Percentiles rank a stretch among this genome's conserved stretches.
These are phyloP conservation scores for Carallia brachiata DNA, from an alignment of 345 rosid genomes.

Conservation along the genomic window DNA sequence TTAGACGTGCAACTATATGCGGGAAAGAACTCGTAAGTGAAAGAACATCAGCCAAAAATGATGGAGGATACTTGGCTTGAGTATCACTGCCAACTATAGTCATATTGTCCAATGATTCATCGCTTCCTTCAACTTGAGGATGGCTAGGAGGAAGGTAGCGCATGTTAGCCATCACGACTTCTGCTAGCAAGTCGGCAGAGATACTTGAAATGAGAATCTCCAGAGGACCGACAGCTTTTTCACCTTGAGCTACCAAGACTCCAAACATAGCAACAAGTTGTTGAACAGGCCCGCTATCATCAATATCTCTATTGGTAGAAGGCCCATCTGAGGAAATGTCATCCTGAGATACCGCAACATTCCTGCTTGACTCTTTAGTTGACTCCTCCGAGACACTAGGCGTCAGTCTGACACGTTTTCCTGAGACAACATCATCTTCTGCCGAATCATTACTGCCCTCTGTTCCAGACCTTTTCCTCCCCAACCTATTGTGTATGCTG, in stretches of 20 bases:
- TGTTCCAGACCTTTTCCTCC: conserved; percentile 68
- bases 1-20: conserved; percentile 54
- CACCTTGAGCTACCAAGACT: conserved; percentile 96
- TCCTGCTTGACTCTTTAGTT: conserved; percentile 44
- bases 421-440: conserved; percentile 47
- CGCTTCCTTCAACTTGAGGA: conserved; percentile 52
- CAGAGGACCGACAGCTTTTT: conserved; percentile 73
- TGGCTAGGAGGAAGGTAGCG: conserved; percentile 52
- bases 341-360: conserved; percentile 39
- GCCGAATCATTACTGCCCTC: conserved; percentile 47
- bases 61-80: conserved; percentile 67
- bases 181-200: conserved; percentile 91
- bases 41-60: conserved; percentile 66
- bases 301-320: conserved; percentile 38
- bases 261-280: conserved; percentile 93
- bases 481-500: conserved; percentile 34
- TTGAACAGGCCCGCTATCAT: conserved; percentile 76
- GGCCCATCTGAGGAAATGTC: conserved; percentile 43
- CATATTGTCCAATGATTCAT: conserved; percentile 56
- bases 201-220: conserved; percentile 93
- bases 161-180: conserved; percentile 96
- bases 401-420: conserved; percentile 64
- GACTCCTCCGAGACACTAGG: conserved; percentile 62
- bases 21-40: conserved; percentile 80
- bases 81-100: conserved; percentile 63